phyloP scores from a whole-genome alignment of 805 yeast genomes.

The Candida manassasensis region DNA sequence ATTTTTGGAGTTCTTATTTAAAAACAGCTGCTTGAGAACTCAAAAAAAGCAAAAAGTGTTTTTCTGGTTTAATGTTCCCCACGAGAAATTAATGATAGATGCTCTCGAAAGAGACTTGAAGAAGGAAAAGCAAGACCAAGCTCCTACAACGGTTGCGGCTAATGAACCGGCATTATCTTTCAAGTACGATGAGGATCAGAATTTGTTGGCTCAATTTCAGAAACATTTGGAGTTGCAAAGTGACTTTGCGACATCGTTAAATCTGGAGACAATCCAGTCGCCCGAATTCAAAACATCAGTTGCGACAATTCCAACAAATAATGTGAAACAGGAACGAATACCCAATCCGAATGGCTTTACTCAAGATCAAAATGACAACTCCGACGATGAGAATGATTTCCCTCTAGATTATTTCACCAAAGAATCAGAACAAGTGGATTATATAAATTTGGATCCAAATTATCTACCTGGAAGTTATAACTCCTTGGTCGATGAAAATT shows the following conservation, averaged over 20 bases:
- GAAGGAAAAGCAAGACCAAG: constrained; percentile 58
- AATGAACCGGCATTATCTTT: constrained; percentile 80
- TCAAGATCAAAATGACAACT: constrained; percentile 1
- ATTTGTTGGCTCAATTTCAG: constrained; percentile 52
- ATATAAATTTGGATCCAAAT: constrained; percentile 19
- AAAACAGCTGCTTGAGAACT: constrained; percentile 83
- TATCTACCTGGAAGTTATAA: constrained; percentile 6
- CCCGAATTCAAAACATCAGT: constrained; percentile 13
- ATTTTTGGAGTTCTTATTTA: constrained; percentile 77
- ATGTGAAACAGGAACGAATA: not conserved
- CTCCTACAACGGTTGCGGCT: constrained; percentile 67
- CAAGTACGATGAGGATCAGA: constrained; percentile 49
- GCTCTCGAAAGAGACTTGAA: constrained; percentile 90
- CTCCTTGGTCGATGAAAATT: constrained; percentile 14
- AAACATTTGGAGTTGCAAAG: constrained; percentile 25
- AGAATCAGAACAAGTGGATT: constrained; percentile 14
- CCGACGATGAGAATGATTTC: constrained; percentile 56
- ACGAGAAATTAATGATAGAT: constrained; percentile 86
- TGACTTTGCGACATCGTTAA: not conserved
- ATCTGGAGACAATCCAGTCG: constrained; percentile 4
- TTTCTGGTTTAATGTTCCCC: constrained; percentile 95
- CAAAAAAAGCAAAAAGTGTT: constrained; percentile 97
- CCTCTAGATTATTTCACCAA: constrained; percentile 64
- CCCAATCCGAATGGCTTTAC: not conserved
- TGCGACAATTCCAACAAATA: constrained; percentile 1